Evolutionary conservation across 257 asterid species (phyloP), one percentile per base, ranked within the genome.

Genomic region (Solanum peruvianum): DNA sequence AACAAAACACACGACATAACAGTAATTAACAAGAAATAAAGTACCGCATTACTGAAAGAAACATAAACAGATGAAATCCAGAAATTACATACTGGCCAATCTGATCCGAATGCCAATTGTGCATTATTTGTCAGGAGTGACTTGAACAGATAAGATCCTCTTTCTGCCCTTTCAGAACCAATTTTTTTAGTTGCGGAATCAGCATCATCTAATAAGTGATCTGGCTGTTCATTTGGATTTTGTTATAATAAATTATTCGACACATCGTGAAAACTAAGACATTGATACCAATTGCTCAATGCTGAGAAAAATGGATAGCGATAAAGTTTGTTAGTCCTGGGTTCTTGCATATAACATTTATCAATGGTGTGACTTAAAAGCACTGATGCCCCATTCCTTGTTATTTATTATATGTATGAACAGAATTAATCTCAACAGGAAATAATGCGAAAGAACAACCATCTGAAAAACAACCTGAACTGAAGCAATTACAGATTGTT

Each of bases 141-240:
- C 80, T 86, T 89, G 91, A 95, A 95, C 76, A 93, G 89, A 89
- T 94, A 97, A 39, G 99, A 94, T 77, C 97, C 98, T 49, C 90
- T 87, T 47, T 91, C 73, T 21, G 98, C 97, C 90, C 99, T 94
- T 89, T 91, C 92, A 39, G 81, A 33, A 87, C 99, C 99, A 85
- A 97, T 96, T 87, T 95, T 97, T 84, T 89, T 94, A 69, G 71
- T 88, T 82, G 98, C 98, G 77, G 97, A 91, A 90, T 92, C 95
- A 89, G 96, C 99, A 93, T 95, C 99, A 84, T 93, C 94, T 89
- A 97, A 80, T 89, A 95, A 87, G 91, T 97, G 99, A 92, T 93
- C 98, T 23, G 99, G 99, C 98, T 97, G 95, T 89, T 66, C 75
- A 85, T 80, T 75, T 75, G 81, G 52, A 87, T 83, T 85, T 86